Conservation (phyloP, 192 early-diverging fungal genomes). For the Funneliformis mosseae region DNA sequence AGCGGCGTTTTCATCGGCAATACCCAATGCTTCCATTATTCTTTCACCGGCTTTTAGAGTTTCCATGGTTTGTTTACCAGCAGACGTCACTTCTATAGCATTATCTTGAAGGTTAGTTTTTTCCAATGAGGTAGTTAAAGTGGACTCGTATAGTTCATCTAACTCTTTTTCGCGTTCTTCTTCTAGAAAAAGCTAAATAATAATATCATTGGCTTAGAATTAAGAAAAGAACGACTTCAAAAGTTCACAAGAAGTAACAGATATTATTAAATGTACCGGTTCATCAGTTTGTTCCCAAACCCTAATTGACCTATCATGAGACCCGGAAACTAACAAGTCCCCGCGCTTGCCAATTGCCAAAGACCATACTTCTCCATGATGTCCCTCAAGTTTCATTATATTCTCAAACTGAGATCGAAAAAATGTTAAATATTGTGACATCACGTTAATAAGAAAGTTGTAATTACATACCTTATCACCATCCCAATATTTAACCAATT, state of each 20-base stretch:
- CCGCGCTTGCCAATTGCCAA: slow-evolving; percentile 90
- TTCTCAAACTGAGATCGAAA: slow-evolving; percentile 71
- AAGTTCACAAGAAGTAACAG: background rate
- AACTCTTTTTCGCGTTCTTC: slow-evolving; percentile 96
- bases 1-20: slow-evolving; percentile 81
- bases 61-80: slow-evolving; percentile 87
- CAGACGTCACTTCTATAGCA: slow-evolving; percentile 64
- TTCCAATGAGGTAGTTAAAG: slow-evolving; percentile 68
- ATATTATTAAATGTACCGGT: slow-evolving; percentile 44
- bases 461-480: slow-evolving; percentile 72
- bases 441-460: background rate
- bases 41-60: slow-evolving; percentile 96
- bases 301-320: slow-evolving; percentile 94
- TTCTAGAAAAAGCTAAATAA: slow-evolving; percentile 78
- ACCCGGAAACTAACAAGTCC: slow-evolving; percentile 81
- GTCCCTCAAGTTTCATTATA: slow-evolving; percentile 90
- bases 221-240: background rate
- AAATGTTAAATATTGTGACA: slow-evolving; percentile 3
- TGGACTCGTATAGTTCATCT: slow-evolving; percentile 87
- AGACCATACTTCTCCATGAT: slow-evolving; percentile 94
- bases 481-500: slow-evolving; percentile 93
- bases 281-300: slow-evolving; percentile 98
- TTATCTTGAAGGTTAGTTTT: slow-evolving; percentile 51
- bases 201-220: slow-evolving; percentile 34
- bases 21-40: slow-evolving; percentile 89